Percentiles rank a stretch among this genome's conserved stretches.
Conservation (phyloP, 768 basidiomycete species). For the Mycena haematopus region DNA sequence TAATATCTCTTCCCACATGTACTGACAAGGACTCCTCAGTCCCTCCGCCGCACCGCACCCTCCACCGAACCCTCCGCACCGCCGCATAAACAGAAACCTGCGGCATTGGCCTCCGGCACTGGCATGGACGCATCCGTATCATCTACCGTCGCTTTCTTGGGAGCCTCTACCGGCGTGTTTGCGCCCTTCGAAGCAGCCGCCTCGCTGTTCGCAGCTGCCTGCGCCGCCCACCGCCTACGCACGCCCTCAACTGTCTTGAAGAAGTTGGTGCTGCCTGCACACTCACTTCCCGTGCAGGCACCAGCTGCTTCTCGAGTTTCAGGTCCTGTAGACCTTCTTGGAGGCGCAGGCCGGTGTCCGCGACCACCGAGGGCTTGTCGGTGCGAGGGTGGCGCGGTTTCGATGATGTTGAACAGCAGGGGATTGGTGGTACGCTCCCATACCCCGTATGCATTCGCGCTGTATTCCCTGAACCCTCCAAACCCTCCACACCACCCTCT, state of each 20-base stretch:
- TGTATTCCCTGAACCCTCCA: too few relatives aligned
- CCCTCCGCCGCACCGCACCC: too few relatives aligned
- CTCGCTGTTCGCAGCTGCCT: constrained; percentile 29
- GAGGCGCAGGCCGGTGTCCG: constrained; percentile 90
- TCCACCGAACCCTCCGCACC: too few relatives aligned
- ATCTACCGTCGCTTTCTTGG: constrained; percentile 4
- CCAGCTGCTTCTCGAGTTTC: constrained; percentile 91
- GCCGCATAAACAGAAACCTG: constrained; percentile 33
- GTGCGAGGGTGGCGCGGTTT: constrained; percentile 95
- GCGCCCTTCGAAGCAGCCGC: constrained; percentile 35
- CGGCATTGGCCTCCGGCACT: constrained; percentile 29
- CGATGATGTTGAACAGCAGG: constrained; percentile 92
- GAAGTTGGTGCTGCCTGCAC: constrained; percentile 78
- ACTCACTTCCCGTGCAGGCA: constrained; percentile 89
- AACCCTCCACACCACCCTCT: too few relatives aligned
- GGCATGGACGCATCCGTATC: constrained; percentile 3
- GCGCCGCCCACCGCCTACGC: constrained; percentile 67
- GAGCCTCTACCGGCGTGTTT: constrained; percentile 30
- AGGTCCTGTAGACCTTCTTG: constrained; percentile 95
- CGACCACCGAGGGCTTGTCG: constrained; percentile 85
- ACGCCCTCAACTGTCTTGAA: constrained; percentile 93
- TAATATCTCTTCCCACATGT: too few relatives aligned
- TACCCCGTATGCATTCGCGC: constrained; percentile 85
- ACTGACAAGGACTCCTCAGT: too few relatives aligned
- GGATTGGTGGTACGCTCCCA: constrained; percentile 95